Percentiles rank a stretch among this genome's conserved stretches.
Evolutionary conservation across 139 green algal species (phyloP).

Genomic region (Micromonas commoda): DNA sequence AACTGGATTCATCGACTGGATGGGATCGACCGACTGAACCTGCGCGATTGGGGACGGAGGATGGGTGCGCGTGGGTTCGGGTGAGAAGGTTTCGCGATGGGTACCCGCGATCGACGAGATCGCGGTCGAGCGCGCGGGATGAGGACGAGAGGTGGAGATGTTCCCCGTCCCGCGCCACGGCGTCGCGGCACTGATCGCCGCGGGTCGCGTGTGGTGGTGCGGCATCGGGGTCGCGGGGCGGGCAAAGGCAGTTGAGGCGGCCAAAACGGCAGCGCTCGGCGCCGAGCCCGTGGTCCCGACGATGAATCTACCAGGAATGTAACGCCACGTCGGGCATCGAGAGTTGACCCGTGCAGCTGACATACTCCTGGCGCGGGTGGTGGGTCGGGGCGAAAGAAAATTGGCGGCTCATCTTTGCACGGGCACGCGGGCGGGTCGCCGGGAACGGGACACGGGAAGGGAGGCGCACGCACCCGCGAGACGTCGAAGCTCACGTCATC

Average conservation of each 20-base stretch:
- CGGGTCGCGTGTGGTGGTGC: no score
- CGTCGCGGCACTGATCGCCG: neutral
- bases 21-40: no score
- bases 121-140: neutral
- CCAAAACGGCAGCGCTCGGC: neutral
- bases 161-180: neutral
- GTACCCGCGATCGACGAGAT: neutral
- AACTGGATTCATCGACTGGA: no score
- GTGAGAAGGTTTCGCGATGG: neutral
- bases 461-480: no score
- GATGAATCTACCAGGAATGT: neutral
- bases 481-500: neutral
- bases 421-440: neutral
- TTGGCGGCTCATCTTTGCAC: no score
- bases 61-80: neutral
- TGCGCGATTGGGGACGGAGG: neutral
- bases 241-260: neutral
- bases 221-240: neutral
- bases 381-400: neutral
- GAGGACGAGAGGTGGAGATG: neutral
- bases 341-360: neutral
- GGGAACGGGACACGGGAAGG: neutral
- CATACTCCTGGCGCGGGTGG: neutral
- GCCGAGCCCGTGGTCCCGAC: neutral
- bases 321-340: neutral